These are phyloP conservation scores for Colletotrichum liriopes DNA, from an alignment of 2,329 filamentous ascomycete species.

Conservation along the genomic window DNA sequence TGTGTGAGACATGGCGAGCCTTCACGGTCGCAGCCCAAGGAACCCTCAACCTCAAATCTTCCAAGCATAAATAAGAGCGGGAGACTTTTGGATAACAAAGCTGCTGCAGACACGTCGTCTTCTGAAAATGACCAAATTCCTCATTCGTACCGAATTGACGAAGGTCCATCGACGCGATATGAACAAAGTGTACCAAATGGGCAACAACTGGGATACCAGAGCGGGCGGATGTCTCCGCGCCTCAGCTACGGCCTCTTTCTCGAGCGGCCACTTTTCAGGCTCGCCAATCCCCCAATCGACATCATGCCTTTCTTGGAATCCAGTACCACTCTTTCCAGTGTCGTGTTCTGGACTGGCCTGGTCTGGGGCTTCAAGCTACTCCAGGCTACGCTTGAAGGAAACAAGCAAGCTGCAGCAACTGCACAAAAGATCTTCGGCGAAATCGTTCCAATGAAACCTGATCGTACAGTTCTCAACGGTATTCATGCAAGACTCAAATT, in stretches of 20 bases:
- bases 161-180: not conserved
- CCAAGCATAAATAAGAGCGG: not conserved
- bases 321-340: not conserved
- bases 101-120: not conserved
- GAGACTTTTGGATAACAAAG: not conserved
- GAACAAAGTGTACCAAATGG: not conserved
- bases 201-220: not conserved
- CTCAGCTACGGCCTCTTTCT: conserved; percentile 14
- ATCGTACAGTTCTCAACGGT: not conserved
- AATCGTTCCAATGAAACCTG: not conserved
- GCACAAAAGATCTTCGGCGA: conserved; percentile 3
- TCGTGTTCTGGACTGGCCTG: conserved; percentile 15
- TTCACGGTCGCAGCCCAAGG: not conserved
- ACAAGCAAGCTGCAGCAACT: not conserved
- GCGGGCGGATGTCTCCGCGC: conserved; percentile 16
- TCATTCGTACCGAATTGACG: not conserved
- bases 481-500: conserved; percentile 13
- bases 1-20: not conserved
- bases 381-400: not conserved
- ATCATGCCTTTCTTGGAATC: conserved; percentile 13
- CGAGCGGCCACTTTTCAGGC: not conserved
- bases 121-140: not conserved
- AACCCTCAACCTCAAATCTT: not conserved
- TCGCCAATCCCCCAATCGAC: conserved; percentile 11
- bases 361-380: not conserved